Evolutionary conservation across 495 filamentous ascomycete species (phyloP).

Genomic region (Xylaria nigripes): DNA sequence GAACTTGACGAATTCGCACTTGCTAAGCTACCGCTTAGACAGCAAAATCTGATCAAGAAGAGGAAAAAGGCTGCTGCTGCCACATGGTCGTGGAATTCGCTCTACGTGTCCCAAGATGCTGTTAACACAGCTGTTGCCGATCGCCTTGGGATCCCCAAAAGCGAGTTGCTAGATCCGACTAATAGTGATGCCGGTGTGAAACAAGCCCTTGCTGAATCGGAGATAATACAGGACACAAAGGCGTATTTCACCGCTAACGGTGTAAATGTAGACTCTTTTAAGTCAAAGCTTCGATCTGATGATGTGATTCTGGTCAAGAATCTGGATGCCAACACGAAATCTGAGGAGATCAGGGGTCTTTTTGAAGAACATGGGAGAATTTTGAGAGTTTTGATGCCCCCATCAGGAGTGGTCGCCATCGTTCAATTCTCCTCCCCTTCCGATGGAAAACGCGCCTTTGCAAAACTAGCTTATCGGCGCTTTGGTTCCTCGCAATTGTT

Average conservation of each 20-base stretch:
- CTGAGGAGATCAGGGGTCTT: slow-evolving; percentile 55
- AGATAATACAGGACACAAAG: slow-evolving; percentile 93
- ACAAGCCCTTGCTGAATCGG: slow-evolving; percentile 93
- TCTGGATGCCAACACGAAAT: slow-evolving; percentile 72
- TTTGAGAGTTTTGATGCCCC: slow-evolving; percentile 76
- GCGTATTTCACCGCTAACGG: slow-evolving; percentile 78
- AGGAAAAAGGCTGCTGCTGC: slow-evolving; percentile 67
- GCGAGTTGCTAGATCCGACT: slow-evolving; percentile 86
- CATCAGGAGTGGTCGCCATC: slow-evolving; percentile 85
- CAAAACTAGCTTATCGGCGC: slow-evolving; percentile 73
- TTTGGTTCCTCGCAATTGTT: slow-evolving; percentile 88
- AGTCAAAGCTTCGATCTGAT: slow-evolving; percentile 71
- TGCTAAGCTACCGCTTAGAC: slow-evolving; percentile 84
- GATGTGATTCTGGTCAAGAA: slow-evolving; percentile 91
- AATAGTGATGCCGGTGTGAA: slow-evolving; percentile 89
- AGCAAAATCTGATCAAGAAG: slow-evolving; percentile 80
- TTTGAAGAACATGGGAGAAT: slow-evolving; percentile 69
- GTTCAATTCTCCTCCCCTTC: slow-evolving; percentile 72
- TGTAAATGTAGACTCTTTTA: slow-evolving; percentile 86
- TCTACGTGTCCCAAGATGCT: slow-evolving; percentile 97
- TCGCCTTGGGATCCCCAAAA: slow-evolving; percentile 78
- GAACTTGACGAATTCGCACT: slow-evolving; percentile 80
- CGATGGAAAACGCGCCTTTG: slow-evolving; percentile 74
- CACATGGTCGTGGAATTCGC: slow-evolving; percentile 91
- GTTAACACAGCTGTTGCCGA: slow-evolving; percentile 86